Evolutionary conservation across 202 grass and related monocot genomes (phyloP), one percentile per base, ranked within the genome.

Genomic region (Hordeum pubiflorum): DNA sequence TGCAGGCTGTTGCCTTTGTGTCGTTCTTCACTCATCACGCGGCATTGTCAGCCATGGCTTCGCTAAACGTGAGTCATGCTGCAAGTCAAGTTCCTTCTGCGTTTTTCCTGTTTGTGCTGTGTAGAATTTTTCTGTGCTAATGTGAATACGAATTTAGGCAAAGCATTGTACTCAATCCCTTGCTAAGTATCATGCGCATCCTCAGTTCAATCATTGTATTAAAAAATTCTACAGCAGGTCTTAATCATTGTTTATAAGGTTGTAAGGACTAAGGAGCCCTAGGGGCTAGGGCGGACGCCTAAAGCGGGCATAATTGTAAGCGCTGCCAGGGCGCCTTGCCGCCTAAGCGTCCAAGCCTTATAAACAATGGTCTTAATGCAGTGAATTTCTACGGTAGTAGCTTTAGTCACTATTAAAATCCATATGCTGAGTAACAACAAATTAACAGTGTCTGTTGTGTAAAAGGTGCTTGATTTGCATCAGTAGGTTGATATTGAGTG

Each of bases 1-100:
- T 68, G 22, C 78, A 97, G 92, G 92, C 76, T 58, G 90, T 97
- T 69, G 92, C 95, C 3, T 97, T 94, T 74, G 92, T 93, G 20
- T 89, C 90, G n/a, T 97, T 97, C 82, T 79, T 91, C 76, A 92
- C 72, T 21, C 88, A 97, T 86, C 89, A 93, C 10, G 72, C 59
- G 24, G 94, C 94, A 43, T 37, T 94, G 65, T 69, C 86, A 7
- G 82, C 92, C 52, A 91, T 98, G 86, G 31, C 15, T 57, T 68
- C 92, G 58, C 74, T 94, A 80, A 91, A 93, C 85, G 95, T 98
- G 70, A 94, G 90, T 76, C 56, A 14, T 48, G 21, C 21, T 37
- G 18, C 2, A 5, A 69, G 33, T 20, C 43, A 73, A 33, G 43
- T 73, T 20, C 24, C 43, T 52, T 27, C 69, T 10, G 9, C 4